phyloP scores from a whole-genome alignment of 2,329 filamentous ascomycete species.

The Verticillium zaregamsianum region DNA sequence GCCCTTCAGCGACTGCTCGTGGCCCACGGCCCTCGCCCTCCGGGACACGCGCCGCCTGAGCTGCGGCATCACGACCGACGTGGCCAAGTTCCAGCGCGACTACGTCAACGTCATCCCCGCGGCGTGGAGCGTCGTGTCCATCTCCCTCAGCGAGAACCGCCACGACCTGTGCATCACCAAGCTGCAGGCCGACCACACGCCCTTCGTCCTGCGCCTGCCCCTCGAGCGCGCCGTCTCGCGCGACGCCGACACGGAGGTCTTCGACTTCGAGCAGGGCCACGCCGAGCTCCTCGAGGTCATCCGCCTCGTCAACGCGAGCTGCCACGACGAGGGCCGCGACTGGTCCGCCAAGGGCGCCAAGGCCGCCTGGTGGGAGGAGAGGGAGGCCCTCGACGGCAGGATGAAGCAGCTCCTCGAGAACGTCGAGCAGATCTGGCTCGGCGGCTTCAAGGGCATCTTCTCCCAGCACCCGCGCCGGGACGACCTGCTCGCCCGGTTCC shows the following conservation, averaged over 20 bases:
- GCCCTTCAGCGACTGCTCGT: constrained; percentile 31
- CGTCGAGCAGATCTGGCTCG: constrained; percentile 90
- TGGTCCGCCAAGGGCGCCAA: constrained; percentile 72
- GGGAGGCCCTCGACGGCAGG: constrained; percentile 73
- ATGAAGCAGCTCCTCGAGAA: constrained; percentile 76
- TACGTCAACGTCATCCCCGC: constrained; percentile 83
- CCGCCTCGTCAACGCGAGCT: constrained; percentile 73
- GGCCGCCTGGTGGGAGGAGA: constrained; percentile 83
- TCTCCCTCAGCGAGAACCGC: constrained; percentile 75
- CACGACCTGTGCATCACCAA: constrained; percentile 89
- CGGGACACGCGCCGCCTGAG: constrained; percentile 33
- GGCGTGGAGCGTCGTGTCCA: constrained; percentile 80
- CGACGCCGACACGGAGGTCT: constrained; percentile 72
- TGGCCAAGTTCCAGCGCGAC: constrained; percentile 66
- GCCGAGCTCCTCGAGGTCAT: constrained; percentile 81
- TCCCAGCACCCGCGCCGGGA: constrained; percentile 64
- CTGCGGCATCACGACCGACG: constrained; percentile 44
- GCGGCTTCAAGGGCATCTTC: constrained; percentile 93
- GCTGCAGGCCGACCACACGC: constrained; percentile 67
- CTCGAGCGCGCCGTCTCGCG: constrained; percentile 77
- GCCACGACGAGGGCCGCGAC: constrained; percentile 64
- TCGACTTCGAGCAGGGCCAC: constrained; percentile 77
- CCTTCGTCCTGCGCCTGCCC: constrained; percentile 83
- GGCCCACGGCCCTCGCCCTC: constrained; percentile 13
- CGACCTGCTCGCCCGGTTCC: constrained; percentile 68